Evolutionary conservation across 352 stramenopile species (phyloP), one percentile per base, ranked within the genome.

Genomic region (Globisporangium apiculatum): DNA sequence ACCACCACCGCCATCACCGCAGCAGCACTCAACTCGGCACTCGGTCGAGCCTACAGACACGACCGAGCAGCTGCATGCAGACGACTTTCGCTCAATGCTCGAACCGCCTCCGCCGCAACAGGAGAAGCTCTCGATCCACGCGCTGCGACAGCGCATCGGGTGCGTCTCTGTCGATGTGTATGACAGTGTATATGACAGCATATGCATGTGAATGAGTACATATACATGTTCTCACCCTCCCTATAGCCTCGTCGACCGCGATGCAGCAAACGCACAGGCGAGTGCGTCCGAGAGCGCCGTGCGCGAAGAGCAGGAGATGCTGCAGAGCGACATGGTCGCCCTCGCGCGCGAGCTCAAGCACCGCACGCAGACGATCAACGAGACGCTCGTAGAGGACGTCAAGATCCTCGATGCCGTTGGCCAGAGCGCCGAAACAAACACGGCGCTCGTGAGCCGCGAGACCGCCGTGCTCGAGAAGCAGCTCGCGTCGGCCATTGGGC

Each of bases 391-490:
- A 8, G 79, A 87, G 24, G 81, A 91, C 47, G 75, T 76, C 41
- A 86, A 87, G 68, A 88, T 91, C 51, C 61, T 91, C 51, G 79
- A 91, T 53, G 77, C 76, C 10, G 81, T 91, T 6, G 79, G 79
- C 4, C 64, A 88, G 59, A 86, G 75, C 46, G 81, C 81, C 42
- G 76, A 91, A 59, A 80, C 73, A 0, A 91, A 87, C 68, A 68
- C 76, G 36, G 58, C 67, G 48, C 62, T 85, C 47, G 58, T 91
- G 15, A 73, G 85, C 6, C 79, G 81, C 12, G 79, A 91, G 61
- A 79, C 86, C 45, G 57, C 60, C 1, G 78, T 76, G 52, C 63
- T 91, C 9, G 77, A 87, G 59, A 53, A 82, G 56, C 79, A 91
- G 48, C 45, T 88, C 46, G 78, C 76, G 8, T 86, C 76, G 17